These are phyloP conservation scores for Tolypocladium paradoxum DNA, from an alignment of 2,329 filamentous ascomycete genomes.

Conservation along the genomic window DNA sequence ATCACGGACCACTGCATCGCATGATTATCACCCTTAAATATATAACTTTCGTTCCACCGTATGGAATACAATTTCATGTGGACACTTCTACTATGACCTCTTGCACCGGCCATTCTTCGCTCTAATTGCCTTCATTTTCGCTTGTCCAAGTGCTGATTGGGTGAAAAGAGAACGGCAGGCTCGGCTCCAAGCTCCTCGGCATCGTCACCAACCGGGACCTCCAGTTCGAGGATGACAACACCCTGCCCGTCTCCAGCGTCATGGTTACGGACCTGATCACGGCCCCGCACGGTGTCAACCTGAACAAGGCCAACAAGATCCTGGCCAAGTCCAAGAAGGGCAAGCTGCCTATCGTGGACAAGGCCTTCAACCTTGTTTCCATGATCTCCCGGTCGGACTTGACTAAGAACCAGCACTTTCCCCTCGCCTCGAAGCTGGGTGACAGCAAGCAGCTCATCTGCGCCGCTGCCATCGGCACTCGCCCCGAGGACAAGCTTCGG, in stretches of 20 bases:
- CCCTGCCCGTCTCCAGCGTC: slow-evolving; percentile 69
- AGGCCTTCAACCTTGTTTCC: slow-evolving; percentile 74
- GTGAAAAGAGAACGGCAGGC: slow-evolving; percentile 68
- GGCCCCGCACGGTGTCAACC: slow-evolving; percentile 68
- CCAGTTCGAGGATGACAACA: slow-evolving; percentile 76
- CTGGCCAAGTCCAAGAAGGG: slow-evolving; percentile 96
- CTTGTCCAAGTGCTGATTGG: slow-evolving; percentile 8
- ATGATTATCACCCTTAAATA: slow-evolving; percentile 72
- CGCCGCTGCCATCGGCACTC: slow-evolving; percentile 89
- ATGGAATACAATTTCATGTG: slow-evolving; percentile 76
- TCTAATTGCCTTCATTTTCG: slow-evolving; percentile 3
- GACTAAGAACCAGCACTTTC: slow-evolving; percentile 98
- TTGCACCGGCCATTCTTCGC: slow-evolving; percentile 4
- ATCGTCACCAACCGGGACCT: slow-evolving; percentile 98
- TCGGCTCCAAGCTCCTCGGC: slow-evolving; percentile 90
- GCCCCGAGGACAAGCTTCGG: slow-evolving; percentile 82
- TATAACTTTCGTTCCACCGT: slow-evolving; percentile 99
- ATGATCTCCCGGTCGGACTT: slow-evolving; percentile 90
- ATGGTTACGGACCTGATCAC: slow-evolving; percentile 96
- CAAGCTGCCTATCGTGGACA: slow-evolving; percentile 88
- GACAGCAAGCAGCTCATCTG: slow-evolving; percentile 96
- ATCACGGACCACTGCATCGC: slow-evolving; percentile 19
- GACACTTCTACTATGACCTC: slow-evolving; percentile 38
- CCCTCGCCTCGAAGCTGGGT: slow-evolving; percentile 88
- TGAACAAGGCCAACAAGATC: slow-evolving; percentile 84